Conservation (phyloP, 176 grass and related monocot genomes). For the Triticum dicoccoides region DNA sequence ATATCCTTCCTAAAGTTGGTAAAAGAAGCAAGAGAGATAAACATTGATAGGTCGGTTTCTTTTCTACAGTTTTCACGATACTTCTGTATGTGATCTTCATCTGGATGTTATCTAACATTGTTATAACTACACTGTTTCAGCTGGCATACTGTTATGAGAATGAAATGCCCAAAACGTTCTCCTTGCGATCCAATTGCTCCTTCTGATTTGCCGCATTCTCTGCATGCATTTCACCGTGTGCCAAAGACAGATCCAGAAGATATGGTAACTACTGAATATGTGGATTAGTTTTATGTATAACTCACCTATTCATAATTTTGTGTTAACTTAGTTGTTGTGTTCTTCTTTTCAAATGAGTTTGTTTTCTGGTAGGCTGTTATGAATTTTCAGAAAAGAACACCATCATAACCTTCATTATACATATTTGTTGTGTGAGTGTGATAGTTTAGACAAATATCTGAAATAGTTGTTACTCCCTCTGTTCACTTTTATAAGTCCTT, state of each 20-base stretch:
- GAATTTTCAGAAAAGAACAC: background rate
- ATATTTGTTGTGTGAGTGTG: background rate
- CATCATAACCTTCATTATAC: background rate
- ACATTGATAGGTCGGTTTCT: slow-evolving; percentile 74
- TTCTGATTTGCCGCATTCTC: slow-evolving; percentile 73
- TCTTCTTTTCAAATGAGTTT: background rate
- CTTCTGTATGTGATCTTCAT: slow-evolving; percentile 26
- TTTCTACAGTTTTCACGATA: slow-evolving; percentile 8
- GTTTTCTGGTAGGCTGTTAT: slow-evolving; percentile 5
- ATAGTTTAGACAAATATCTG: background rate
- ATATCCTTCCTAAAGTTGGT: slow-evolving; percentile 75
- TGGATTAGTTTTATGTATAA: background rate
- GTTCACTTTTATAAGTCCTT: too few relatives aligned
- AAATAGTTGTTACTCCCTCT: background rate
- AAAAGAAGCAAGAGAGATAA: slow-evolving; percentile 75
- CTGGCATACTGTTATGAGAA: slow-evolving; percentile 95
- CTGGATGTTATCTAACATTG: slow-evolving; percentile 10
- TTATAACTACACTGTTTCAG: slow-evolving; percentile 51
- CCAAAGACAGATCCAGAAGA: slow-evolving; percentile 58
- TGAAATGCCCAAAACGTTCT: slow-evolving; percentile 57
- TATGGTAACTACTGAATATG: slow-evolving; percentile 45
- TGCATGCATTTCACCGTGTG: slow-evolving; percentile 61
- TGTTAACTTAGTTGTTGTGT: background rate
- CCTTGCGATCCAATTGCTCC: slow-evolving; percentile 62
- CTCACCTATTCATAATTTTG: background rate